Percentiles rank a stretch among this genome's conserved stretches.
These are phyloP conservation scores for Diaporthe sp. DNA, from an alignment of 2,329 filamentous ascomycete genomes.

Conservation along the genomic window DNA sequence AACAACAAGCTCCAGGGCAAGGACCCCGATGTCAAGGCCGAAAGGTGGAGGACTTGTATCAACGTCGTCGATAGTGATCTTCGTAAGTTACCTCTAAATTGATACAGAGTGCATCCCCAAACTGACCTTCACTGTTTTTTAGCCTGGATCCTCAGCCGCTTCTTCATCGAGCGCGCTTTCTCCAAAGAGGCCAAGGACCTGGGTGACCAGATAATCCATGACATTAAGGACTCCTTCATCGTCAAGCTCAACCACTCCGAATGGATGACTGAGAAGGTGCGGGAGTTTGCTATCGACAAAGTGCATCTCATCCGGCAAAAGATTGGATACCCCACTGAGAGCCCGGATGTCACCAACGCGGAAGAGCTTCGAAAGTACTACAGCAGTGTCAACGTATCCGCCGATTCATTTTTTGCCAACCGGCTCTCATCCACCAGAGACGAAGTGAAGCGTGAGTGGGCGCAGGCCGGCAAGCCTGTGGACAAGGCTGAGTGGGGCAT, in stretches of 20 bases:
- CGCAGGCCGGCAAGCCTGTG: conserved; percentile 69
- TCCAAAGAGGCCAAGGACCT: conserved; percentile 74
- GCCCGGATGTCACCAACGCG: conserved; percentile 72
- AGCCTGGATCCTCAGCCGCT: conserved; percentile 77
- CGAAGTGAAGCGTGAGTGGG: conserved; percentile 64
- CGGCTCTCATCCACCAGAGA: conserved; percentile 63
- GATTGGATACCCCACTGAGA: conserved; percentile 74
- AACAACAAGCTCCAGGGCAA: conserved; percentile 71
- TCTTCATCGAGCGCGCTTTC: conserved; percentile 78
- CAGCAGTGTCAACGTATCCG: conserved; percentile 61
- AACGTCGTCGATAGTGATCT: conserved; percentile 67
- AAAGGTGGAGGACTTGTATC: conserved; percentile 77
- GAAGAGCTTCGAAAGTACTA: conserved; percentile 69
- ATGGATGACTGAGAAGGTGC: conserved; percentile 76
- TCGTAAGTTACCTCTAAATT: conserved; percentile 10
- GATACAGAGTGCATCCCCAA: too few species aligned
- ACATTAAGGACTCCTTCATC: conserved; percentile 76
- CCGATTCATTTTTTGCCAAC: conserved; percentile 69
- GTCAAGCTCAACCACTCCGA: conserved; percentile 67
- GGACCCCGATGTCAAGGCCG: conserved; percentile 71
- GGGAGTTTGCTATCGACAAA: conserved; percentile 71
- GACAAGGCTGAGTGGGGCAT: conserved; percentile 72
- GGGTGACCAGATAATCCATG: conserved; percentile 76
- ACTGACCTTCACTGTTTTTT: conserved; percentile 51
- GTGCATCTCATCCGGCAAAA: conserved; percentile 76